These are phyloP conservation scores for Nemania bipapillata DNA, from an alignment of 2,329 filamentous ascomycete species.

Conservation along the genomic window DNA sequence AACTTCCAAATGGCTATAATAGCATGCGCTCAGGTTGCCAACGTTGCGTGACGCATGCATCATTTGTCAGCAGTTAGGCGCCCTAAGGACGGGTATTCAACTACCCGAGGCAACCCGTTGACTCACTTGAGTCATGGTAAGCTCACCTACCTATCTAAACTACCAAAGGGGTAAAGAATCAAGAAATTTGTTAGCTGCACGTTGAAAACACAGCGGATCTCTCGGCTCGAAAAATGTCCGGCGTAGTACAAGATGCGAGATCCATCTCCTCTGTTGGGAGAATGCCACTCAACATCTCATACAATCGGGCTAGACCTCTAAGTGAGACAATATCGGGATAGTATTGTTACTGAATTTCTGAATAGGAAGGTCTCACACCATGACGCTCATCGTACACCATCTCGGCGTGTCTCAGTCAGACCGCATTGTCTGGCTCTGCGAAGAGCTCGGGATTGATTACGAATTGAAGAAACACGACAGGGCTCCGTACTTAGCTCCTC, in stretches of 20 bases:
- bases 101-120: not conserved
- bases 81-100: not conserved
- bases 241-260: not conserved
- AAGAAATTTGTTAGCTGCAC: not conserved
- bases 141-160: not conserved
- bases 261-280: not conserved
- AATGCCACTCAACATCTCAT: not conserved
- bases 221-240: not conserved
- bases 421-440: conserved; percentile 37
- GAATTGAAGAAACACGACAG: conserved; percentile 29
- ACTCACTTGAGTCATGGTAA: not conserved
- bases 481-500: conserved; percentile 20
- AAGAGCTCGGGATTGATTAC: conserved; percentile 35
- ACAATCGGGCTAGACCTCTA: too few species aligned
- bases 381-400: conserved; percentile 38
- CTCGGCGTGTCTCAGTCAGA: conserved; percentile 39
- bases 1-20: too few species aligned
- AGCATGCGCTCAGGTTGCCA: too few species aligned
- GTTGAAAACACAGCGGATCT: not conserved
- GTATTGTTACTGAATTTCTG: not conserved
- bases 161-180: not conserved
- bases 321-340: not conserved
- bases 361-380: not conserved
- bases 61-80: not conserved
- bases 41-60: too few species aligned